Evolutionary conservation across 1,284 basidiomycete species (phyloP).

Genomic region (Fomitopsis betulina): DNA sequence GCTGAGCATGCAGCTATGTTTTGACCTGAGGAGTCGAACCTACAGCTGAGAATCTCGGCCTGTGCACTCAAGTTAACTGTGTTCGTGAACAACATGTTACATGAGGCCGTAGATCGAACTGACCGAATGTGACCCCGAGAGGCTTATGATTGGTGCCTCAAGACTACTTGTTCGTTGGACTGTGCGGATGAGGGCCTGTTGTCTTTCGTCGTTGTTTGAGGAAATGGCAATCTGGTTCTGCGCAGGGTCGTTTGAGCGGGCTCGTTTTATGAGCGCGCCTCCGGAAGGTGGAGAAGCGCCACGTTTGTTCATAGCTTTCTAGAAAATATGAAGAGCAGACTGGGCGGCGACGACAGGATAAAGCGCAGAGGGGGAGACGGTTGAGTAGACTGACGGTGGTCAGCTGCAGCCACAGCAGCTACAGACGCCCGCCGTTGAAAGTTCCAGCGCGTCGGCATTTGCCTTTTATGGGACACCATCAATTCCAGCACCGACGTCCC

Average conservation of each 20-base stretch:
- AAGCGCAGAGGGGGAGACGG: not conserved
- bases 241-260: conserved; percentile 52
- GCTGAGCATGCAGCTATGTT: conserved; percentile 82
- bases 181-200: conserved; percentile 71
- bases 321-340: not conserved
- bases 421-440: not conserved
- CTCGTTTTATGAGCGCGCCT: conserved; percentile 60
- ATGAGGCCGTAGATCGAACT: conserved; percentile 16
- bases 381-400: not conserved
- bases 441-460: not conserved
- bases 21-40: conserved; percentile 79
- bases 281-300: conserved; percentile 49
- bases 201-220: conserved; percentile 61
- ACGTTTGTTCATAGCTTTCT: conserved; percentile 60
- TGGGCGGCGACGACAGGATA: not conserved
- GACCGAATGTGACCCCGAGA: conserved; percentile 73
- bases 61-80: conserved; percentile 23
- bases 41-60: conserved; percentile 76
- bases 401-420: not conserved
- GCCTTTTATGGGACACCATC: not conserved
- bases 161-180: conserved; percentile 75
- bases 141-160: conserved; percentile 77
- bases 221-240: conserved; percentile 73
- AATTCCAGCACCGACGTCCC: too few species aligned
- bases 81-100: conserved; percentile 2